Evolutionary conservation across 2,329 filamentous ascomycete species (phyloP).

Genomic region (Hypoxylon sp.): DNA sequence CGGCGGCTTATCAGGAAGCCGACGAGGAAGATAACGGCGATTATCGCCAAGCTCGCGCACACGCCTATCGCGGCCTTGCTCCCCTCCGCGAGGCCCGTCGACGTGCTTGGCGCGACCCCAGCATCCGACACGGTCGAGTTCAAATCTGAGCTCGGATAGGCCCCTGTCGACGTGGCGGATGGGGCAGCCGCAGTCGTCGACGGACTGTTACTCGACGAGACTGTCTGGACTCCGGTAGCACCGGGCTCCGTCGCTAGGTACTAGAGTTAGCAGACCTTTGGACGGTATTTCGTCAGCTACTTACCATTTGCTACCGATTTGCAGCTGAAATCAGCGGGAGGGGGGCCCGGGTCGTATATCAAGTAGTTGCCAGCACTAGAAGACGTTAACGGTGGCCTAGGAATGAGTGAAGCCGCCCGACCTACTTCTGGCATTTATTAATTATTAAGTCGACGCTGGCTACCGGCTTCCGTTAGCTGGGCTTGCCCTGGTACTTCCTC

Average conservation of each 20-base stretch:
- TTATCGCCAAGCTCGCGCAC: conserved; percentile 50
- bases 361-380: conserved; percentile 39
- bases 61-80: conserved; percentile 57
- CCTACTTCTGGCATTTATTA: conserved; percentile 60
- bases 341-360: conserved; percentile 41
- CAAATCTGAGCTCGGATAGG: conserved; percentile 13
- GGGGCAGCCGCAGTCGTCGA: conserved; percentile 7
- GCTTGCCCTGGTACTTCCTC: neutral
- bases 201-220: neutral
- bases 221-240: neutral
- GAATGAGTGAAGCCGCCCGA: neutral
- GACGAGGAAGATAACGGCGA: conserved; percentile 49
- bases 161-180: conserved; percentile 5
- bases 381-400: conserved; percentile 20
- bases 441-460: conserved; percentile 61
- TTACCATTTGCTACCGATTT: conserved; percentile 11
- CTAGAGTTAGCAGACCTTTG: conserved; percentile 1
- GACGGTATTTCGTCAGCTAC: neutral
- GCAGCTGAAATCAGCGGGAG: conserved; percentile 17
- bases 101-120: neutral
- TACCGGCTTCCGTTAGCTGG: conserved; percentile 38
- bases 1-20: conserved; percentile 50
- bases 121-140: conserved; percentile 38
- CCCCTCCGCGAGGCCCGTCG: conserved; percentile 47
- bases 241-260: neutral